A percentile compares a stretch with the other conserved stretches of the same genome.
phyloP scores from a whole-genome alignment of 768 basidiomycete genomes.

The Lepiota subincarnata region DNA sequence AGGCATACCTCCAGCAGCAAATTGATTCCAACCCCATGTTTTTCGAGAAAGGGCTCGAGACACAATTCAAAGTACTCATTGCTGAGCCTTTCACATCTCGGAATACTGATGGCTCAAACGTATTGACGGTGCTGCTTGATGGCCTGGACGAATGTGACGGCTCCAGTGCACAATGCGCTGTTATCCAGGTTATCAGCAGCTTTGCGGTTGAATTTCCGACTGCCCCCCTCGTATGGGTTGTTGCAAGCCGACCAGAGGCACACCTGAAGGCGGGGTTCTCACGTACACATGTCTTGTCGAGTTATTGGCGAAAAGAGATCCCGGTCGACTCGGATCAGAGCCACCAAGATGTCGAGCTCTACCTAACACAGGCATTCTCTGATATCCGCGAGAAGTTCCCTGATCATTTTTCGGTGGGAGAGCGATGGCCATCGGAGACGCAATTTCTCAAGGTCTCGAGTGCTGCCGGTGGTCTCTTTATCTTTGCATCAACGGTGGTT shows the following conservation, averaged over 20 bases:
- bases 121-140: conserved; percentile 17
- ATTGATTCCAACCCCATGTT: no score
- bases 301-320: background rate
- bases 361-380: conserved; percentile 10
- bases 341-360: conserved; percentile 16
- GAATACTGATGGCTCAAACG: background rate
- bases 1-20: no score
- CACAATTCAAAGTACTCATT: no score
- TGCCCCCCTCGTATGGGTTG: conserved; percentile 19
- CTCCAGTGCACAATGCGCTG: conserved; percentile 3
- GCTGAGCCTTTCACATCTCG: conserved; percentile 3
- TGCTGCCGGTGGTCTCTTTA: no score
- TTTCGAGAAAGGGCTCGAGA: no score
- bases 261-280: conserved; percentile 14
- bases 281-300: background rate
- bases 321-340: conserved; percentile 12
- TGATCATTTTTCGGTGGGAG: no score
- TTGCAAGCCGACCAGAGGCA: conserved; percentile 23
- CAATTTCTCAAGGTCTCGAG: no score
- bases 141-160: conserved; percentile 24
- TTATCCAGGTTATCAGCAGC: conserved; percentile 12
- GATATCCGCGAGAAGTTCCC: no score
- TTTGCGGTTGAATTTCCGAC: background rate
- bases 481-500: no score
- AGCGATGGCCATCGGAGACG: no score